Conservation (phyloP, 352 stramenopile species). For the Phytophthora pini region DNA sequence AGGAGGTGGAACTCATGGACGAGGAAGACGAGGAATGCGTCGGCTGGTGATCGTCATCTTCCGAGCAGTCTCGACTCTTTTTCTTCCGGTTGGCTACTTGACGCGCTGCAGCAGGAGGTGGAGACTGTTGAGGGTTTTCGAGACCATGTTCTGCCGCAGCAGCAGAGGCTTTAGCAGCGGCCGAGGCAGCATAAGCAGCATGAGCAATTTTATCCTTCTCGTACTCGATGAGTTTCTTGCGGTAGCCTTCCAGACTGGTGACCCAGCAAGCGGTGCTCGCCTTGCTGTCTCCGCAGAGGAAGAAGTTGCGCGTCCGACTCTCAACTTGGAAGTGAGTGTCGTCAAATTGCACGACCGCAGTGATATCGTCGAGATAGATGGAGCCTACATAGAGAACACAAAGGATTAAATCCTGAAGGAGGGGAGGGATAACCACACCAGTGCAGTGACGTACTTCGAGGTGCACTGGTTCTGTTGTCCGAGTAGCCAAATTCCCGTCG, state of each 20-base stretch:
- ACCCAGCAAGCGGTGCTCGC: conserved; percentile 83
- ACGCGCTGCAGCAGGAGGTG: conserved; percentile 4
- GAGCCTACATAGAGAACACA: conserved; percentile 48
- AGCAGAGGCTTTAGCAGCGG: conserved; percentile 18
- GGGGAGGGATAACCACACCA: no score
- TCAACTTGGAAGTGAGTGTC: conserved; percentile 89
- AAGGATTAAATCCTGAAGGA: not conserved
- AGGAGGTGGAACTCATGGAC: conserved; percentile 31
- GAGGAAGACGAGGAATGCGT: conserved; percentile 28
- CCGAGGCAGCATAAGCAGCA: conserved; percentile 21
- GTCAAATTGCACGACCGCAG: conserved; percentile 85
- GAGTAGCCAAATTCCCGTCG: conserved; percentile 81
- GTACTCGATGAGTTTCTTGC: conserved; percentile 69
- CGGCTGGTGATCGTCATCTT: conserved; percentile 16
- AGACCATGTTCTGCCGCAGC: conserved; percentile 4
- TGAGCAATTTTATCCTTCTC: conserved; percentile 69
- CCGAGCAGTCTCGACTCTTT: conserved; percentile 24
- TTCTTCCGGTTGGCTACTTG: conserved; percentile 37
- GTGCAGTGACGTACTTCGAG: conserved; percentile 48
- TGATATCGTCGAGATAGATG: conserved; percentile 89
- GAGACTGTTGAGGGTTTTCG: conserved; percentile 4
- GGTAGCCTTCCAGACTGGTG: conserved; percentile 82
- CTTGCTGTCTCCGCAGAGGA: conserved; percentile 87
- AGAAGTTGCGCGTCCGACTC: conserved; percentile 85
- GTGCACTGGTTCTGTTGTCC: conserved; percentile 49